Evolutionary conservation across 345 rosid genomes (phyloP), one percentile per base, ranked within the genome.

Genomic region (Pistacia atlantica): DNA sequence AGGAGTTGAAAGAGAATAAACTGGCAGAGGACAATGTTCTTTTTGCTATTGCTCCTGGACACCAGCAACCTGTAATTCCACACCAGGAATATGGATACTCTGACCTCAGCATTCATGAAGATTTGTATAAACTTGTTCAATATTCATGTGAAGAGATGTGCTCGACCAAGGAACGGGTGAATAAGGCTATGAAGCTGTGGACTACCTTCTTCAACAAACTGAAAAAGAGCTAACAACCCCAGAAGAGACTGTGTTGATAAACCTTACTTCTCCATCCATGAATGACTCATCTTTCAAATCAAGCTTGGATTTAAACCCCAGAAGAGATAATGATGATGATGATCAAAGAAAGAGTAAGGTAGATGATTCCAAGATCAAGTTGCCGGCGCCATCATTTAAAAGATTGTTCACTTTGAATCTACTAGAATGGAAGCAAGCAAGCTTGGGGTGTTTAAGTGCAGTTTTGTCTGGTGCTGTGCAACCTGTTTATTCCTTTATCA

Each of bases 361-460:
- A 10, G 49, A 48, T 16, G 55, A 35, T 11, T 61, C 11, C 1
- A 79, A 75, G 11, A 80, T 4, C 45, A 42, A 86, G 42, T 31
- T 37, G 14, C 68, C 79, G 0, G 77, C 75, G 18, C 94, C 96
- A 4, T 90, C 97, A 2, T 84, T 90, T 65, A 78, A 51, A 65
- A 88, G 94, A 75, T 74, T 91, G 68, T 22, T 91, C 62, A 88
- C 91, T 0, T 70, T 93, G 88, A 91, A 84, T 74, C 42, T 52
- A 38, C 92, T 92, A 0, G 93, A 91, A 67, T 93, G 94, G 96
- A 93, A 85, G 75, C 93, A 91, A 10, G 94, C 89, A 0, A 67
- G 74, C 49, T 20, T 87, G 10, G 97, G 94, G 37, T 88, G 90
- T 63, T 18, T 82, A 7, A 82, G 93, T 4, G 96, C 96, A 46